Evolutionary conservation across 2,329 filamentous ascomycete species (phyloP), one percentile per base, ranked within the genome.

Genomic region (Coleophoma crateriformis): DNA sequence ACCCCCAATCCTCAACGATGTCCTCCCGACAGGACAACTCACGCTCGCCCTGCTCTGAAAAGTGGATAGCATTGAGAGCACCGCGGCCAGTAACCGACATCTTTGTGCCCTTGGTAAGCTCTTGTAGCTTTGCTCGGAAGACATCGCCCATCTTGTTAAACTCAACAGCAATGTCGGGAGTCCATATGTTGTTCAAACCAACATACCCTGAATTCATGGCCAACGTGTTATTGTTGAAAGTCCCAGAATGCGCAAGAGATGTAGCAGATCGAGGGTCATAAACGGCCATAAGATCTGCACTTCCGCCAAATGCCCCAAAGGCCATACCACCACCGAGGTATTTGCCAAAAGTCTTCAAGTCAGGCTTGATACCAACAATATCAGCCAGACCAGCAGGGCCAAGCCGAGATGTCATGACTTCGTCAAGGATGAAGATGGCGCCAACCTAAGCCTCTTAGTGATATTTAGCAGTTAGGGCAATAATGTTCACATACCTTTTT

Each of bases 161-260:
- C 22, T 50, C 44, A 20, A 41, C 37, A 10, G 48, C 48, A 12
- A 46, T 42, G 0, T 46, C 33, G n/a, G 42, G 43, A 33, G 22
- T 50, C 27, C 39, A 50, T 7, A 50, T 43, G 19, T 50, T 39
- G 20, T 20, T 35, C 10, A 46, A n/a, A 19, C 45, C 45, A 13
- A 46, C 33, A 45, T 27, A 46, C 14, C 52, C 52, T 19, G 47
- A 47, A 37, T 14, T 79, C 82, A 14, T 77, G 74, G 32, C 70
- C 67, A 71, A 83, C 83, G 3, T 75, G 61, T 86, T 86, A 60
- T 87, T 87, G 62, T 85, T 85, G 63, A 83, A 85, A 0, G 82
- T 85, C 2, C 82, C 82, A 0, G 80, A 78, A 56, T 85, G 81
- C 0, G 70, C 61, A 14, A 83, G 65, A 0, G 64, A 61, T 2